These are phyloP conservation scores for Bocquillonia castaneifolia DNA, from an alignment of 441 rosid genomes.

Conservation along the genomic window DNA sequence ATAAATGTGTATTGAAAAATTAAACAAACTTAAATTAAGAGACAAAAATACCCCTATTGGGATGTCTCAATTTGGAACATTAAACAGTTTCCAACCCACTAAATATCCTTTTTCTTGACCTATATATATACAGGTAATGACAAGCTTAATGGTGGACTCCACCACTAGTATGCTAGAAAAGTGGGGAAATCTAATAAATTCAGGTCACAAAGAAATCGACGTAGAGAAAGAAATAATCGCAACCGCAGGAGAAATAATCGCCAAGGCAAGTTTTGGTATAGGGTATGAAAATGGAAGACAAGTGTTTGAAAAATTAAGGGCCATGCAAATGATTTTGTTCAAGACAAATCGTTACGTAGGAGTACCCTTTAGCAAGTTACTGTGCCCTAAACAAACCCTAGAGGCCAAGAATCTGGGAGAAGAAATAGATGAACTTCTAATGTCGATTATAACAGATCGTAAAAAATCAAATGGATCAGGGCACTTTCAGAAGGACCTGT, in stretches of 20 bases:
- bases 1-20: too few species aligned
- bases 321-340: conserved; percentile 65
- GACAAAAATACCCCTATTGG: too few species aligned
- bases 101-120: conserved; percentile 3
- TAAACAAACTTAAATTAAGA: too few species aligned
- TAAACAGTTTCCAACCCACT: too few species aligned
- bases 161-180: conserved; percentile 60
- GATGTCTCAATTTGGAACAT: too few species aligned
- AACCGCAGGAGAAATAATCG: conserved; percentile 82
- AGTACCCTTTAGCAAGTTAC: conserved; percentile 58
- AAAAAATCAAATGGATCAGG: conserved; percentile 23
- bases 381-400: conserved; percentile 47
- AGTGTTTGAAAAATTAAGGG: conserved; percentile 61
- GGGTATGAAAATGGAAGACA: conserved; percentile 46
- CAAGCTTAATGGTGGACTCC: conserved; percentile 56
- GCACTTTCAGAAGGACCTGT: conserved; percentile 38
- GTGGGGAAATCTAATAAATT: conserved; percentile 29
- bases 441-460: conserved; percentile 51
- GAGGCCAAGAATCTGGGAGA: conserved; percentile 57
- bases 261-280: conserved; percentile 83
- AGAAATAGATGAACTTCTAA: conserved; percentile 64
- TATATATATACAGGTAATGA: conserved; percentile 33
- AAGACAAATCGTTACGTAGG: conserved; percentile 77
- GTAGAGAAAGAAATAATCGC: conserved; percentile 59
- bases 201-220: conserved; percentile 54